These are phyloP conservation scores for Clitopilus passeckerianus DNA, from an alignment of 768 basidiomycete genomes.

Conservation along the genomic window DNA sequence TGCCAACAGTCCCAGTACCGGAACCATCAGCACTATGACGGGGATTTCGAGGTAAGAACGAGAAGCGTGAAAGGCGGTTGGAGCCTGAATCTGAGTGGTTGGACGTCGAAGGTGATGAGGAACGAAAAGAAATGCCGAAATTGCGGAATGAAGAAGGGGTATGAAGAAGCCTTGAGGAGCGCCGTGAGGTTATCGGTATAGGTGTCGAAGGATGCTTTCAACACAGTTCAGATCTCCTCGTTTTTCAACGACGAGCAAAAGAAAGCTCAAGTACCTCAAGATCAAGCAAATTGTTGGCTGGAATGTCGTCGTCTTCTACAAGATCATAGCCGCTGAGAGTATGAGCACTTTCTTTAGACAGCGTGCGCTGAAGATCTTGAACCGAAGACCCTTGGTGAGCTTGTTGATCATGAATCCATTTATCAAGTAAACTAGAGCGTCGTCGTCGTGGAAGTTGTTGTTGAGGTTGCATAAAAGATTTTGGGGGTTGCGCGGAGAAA, in stretches of 20 bases:
- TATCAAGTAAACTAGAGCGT: constrained; percentile 48
- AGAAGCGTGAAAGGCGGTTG: constrained; percentile 34
- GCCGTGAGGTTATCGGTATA: constrained; percentile 27
- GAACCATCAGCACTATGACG: constrained; percentile 25
- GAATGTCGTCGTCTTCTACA: constrained; percentile 47
- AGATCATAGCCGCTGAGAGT: constrained; percentile 44
- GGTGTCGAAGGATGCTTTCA: constrained; percentile 12
- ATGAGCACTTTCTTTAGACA: constrained; percentile 9
- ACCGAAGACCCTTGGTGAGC: constrained; percentile 8
- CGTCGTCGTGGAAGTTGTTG: constrained; percentile 25
- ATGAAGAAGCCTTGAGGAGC: constrained; percentile 28
- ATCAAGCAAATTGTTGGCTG: constrained; percentile 17
- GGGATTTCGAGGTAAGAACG: constrained; percentile 37
- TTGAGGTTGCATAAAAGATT: constrained; percentile 7
- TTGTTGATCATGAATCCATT: constrained; percentile 52
- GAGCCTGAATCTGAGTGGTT: constrained; percentile 25
- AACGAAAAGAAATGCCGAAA: constrained; percentile 41
- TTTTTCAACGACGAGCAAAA: neutral
- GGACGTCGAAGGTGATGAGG: constrained; percentile 33
- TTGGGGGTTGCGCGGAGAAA: constrained; percentile 33
- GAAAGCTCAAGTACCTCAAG: constrained; percentile 9
- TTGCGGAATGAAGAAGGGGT: constrained; percentile 33
- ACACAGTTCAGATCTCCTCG: neutral
- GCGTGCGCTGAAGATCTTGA: constrained; percentile 8
- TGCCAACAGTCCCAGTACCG: constrained; percentile 9